A percentile compares a stretch with the other conserved stretches of the same genome.
These are phyloP conservation scores for Pestalotiopsis sp. DNA, from an alignment of 2,329 filamentous ascomycete species.

Conservation along the genomic window DNA sequence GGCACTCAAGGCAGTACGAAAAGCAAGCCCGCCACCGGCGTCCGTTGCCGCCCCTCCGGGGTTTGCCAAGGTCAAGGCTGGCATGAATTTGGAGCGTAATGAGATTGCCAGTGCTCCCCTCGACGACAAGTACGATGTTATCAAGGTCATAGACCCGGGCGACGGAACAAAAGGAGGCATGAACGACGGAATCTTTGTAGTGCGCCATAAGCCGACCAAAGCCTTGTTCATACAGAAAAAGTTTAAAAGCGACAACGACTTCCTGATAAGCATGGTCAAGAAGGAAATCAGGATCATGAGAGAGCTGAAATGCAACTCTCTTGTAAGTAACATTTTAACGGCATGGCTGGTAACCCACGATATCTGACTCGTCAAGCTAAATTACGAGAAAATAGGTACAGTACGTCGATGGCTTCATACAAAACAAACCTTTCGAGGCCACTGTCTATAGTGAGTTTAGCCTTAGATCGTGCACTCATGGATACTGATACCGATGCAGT, in stretches of 20 bases:
- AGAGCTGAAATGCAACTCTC: conserved; percentile 1
- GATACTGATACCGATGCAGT: neutral
- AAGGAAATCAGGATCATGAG: conserved; percentile 13
- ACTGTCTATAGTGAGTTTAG: conserved; percentile 6
- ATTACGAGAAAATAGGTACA: neutral
- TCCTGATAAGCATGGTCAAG: conserved; percentile 8
- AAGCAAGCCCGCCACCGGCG: too few relatives aligned
- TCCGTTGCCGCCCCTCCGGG: neutral
- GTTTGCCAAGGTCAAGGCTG: neutral
- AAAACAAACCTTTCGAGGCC: conserved; percentile 8
- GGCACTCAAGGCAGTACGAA: neutral
- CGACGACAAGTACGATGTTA: conserved; percentile 8
- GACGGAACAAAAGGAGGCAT: conserved; percentile 12
- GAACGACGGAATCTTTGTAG: conserved; percentile 15
- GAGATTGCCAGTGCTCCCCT: neutral
- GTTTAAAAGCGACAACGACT: conserved; percentile 4
- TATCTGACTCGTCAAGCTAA: neutral
- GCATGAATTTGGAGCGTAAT: neutral
- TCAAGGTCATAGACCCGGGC: conserved; percentile 12
- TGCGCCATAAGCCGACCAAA: neutral
- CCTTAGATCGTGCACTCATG: neutral
- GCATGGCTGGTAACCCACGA: too few relatives aligned
- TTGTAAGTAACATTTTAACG: neutral
- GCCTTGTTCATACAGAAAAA: conserved; percentile 15
- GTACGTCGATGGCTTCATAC: conserved; percentile 13